Evolutionary conservation across 2,329 filamentous ascomycete species (phyloP).

Genomic region (Diaporthe ampelina): DNA sequence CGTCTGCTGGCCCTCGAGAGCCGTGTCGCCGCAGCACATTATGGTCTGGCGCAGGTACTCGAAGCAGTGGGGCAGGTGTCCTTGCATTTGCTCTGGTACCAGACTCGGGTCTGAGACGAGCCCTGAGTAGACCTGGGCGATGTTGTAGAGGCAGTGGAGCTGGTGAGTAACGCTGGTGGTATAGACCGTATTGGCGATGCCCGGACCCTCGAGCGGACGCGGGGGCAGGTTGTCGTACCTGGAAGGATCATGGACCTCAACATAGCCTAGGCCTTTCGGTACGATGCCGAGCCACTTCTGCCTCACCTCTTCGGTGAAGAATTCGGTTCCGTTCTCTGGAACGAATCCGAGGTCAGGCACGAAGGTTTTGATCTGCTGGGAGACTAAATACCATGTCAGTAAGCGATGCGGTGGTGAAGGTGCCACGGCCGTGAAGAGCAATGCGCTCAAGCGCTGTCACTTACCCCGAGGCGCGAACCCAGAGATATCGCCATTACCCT

Average conservation of each 20-base stretch:
- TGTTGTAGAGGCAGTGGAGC: slow-evolving; percentile 58
- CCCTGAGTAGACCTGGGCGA: slow-evolving; percentile 54
- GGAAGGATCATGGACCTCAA: slow-evolving; percentile 52
- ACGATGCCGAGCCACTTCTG: slow-evolving; percentile 56
- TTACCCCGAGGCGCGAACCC: slow-evolving; percentile 56
- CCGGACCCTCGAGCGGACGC: slow-evolving; percentile 47
- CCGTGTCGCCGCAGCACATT: slow-evolving; percentile 51
- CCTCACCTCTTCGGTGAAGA: slow-evolving; percentile 52
- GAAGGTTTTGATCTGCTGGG: slow-evolving; percentile 56
- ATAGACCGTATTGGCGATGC: slow-evolving; percentile 53
- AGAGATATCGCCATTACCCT: slow-evolving; percentile 55
- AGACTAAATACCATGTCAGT: slow-evolving; percentile 46
- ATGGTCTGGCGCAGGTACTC: slow-evolving; percentile 54
- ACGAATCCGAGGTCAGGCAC: slow-evolving; percentile 53
- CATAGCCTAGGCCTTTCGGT: slow-evolving; percentile 57
- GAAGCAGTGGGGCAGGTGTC: slow-evolving; percentile 58
- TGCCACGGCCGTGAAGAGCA: not conserved
- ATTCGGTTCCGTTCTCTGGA: slow-evolving; percentile 55
- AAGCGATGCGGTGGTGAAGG: not conserved
- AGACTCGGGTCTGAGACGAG: slow-evolving; percentile 47
- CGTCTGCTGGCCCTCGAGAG: slow-evolving; percentile 56
- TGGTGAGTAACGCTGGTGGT: slow-evolving; percentile 61
- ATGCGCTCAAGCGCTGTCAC: slow-evolving; percentile 34
- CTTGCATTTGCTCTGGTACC: slow-evolving; percentile 50
- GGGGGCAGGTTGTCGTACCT: slow-evolving; percentile 54